phyloP scores from a whole-genome alignment of 2,329 filamentous ascomycete species.

The Diplodia scrobiculata region DNA sequence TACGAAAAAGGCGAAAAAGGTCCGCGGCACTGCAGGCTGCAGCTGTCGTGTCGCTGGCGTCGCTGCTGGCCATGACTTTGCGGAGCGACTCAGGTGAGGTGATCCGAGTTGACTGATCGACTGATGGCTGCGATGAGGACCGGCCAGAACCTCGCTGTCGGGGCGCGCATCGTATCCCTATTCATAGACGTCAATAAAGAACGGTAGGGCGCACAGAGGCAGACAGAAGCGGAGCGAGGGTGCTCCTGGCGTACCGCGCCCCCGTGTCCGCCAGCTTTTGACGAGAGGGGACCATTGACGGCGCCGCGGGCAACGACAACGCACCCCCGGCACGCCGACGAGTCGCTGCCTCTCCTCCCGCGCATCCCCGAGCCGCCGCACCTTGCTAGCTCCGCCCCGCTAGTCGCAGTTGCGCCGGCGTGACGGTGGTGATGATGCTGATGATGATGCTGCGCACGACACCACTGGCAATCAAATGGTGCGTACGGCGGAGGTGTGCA shows the following conservation, averaged over 20 bases:
- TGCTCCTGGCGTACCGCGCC: slow-evolving; percentile 16
- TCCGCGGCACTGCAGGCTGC: slow-evolving; percentile 12
- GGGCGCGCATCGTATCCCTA: slow-evolving; percentile 25
- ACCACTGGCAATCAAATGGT: slow-evolving; percentile 6
- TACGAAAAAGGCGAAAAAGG: background rate
- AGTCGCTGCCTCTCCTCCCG: slow-evolving; percentile 18
- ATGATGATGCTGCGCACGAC: slow-evolving; percentile 18
- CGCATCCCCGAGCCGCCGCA: slow-evolving; percentile 24
- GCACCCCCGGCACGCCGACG: background rate
- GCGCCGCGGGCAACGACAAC: background rate
- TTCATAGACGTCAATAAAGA: slow-evolving; percentile 25
- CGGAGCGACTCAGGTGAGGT: slow-evolving; percentile 25
- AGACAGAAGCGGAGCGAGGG: slow-evolving; percentile 17
- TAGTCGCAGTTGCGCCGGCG: slow-evolving; percentile 10
- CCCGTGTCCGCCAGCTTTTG: background rate
- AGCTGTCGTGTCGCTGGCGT: slow-evolving; percentile 17
- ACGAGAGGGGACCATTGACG: background rate
- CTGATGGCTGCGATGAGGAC: slow-evolving; percentile 20
- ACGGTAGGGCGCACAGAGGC: slow-evolving; percentile 20
- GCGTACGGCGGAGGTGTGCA: background rate
- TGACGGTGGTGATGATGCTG: slow-evolving; percentile 15
- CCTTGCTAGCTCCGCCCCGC: slow-evolving; percentile 25
- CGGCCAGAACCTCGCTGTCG: slow-evolving; percentile 16
- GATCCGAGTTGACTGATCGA: slow-evolving; percentile 19
- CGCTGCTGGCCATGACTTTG: background rate